These are phyloP conservation scores for Pythium coloratum DNA, from an alignment of 352 stramenopile genomes.

Conservation along the genomic window DNA sequence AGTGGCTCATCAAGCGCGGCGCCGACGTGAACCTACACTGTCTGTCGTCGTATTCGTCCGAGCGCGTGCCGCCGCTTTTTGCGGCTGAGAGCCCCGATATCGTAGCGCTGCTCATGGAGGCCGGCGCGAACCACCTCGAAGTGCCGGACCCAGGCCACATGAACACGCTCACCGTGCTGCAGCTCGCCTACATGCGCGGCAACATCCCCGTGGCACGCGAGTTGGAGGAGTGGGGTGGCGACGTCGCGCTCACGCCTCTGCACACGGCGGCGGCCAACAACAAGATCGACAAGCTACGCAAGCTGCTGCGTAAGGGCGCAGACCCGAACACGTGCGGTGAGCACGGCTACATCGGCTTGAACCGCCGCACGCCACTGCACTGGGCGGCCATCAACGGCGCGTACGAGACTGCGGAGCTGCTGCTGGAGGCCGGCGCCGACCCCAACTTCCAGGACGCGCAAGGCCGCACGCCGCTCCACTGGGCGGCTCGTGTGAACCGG, in stretches of 20 bases:
- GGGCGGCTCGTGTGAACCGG: constrained; percentile 64
- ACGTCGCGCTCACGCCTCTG: constrained; percentile 69
- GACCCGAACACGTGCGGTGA: constrained; percentile 72
- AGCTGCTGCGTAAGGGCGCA: constrained; percentile 46
- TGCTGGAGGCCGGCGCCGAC: constrained; percentile 60
- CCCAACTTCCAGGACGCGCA: constrained; percentile 68
- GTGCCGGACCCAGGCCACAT: constrained; percentile 64
- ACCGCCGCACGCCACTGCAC: constrained; percentile 70
- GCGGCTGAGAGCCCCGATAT: constrained; percentile 69
- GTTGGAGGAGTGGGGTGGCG: constrained; percentile 68
- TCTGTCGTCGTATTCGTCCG: constrained; percentile 62
- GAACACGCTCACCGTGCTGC: constrained; percentile 68
- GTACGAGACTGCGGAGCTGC: constrained; percentile 37
- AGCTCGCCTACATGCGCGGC: constrained; percentile 64
- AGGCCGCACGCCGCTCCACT: constrained; percentile 66
- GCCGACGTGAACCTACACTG: constrained; percentile 62
- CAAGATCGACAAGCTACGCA: constrained; percentile 34
- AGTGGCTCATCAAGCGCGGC: constrained; percentile 56
- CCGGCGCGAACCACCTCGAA: constrained; percentile 68
- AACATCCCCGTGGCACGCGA: constrained; percentile 65
- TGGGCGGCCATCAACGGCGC: constrained; percentile 67
- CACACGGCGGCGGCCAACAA: constrained; percentile 62
- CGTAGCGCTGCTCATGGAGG: constrained; percentile 53
- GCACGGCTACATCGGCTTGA: constrained; percentile 62
- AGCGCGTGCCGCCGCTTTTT: constrained; percentile 68